These are phyloP conservation scores for Sphaerobolus stellatus DNA, from an alignment of 1,284 basidiomycete genomes.

Conservation along the genomic window DNA sequence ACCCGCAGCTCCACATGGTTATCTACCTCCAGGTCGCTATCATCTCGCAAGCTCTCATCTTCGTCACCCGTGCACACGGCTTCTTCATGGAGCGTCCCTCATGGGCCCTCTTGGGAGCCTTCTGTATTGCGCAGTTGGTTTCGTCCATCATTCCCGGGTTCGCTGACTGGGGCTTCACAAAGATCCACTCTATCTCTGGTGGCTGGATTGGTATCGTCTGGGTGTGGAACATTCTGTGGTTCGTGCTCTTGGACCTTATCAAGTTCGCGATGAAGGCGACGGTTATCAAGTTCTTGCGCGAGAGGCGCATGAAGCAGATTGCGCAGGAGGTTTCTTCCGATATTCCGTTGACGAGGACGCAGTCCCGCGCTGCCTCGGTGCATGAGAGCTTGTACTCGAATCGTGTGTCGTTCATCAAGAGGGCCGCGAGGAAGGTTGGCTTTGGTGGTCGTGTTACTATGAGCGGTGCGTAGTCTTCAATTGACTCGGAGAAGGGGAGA, in stretches of 20 bases:
- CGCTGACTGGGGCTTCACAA: conserved; percentile 89
- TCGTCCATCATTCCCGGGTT: conserved; percentile 95
- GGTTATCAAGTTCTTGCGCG: conserved; percentile 80
- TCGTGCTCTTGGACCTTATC: conserved; percentile 91
- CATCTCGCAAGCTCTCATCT: conserved; percentile 97
- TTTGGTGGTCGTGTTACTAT: conserved; percentile 79
- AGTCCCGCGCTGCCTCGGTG: conserved; percentile 86
- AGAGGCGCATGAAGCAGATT: conserved; percentile 55
- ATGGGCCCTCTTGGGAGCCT: conserved; percentile 83
- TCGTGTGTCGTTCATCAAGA: conserved; percentile 86
- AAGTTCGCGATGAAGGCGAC: conserved; percentile 96
- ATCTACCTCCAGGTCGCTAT: conserved; percentile 93
- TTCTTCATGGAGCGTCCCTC: conserved; percentile 99
- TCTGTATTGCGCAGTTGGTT: conserved; percentile 90
- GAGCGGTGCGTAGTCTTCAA: conserved; percentile 47
- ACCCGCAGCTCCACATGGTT: conserved; percentile 75
- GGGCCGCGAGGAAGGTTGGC: conserved; percentile 81
- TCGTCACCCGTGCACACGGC: conserved; percentile 93
- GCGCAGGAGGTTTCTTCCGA: conserved; percentile 58
- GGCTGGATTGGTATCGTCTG: conserved; percentile 98
- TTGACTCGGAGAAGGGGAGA: too few relatives aligned
- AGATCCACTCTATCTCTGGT: conserved; percentile 75
- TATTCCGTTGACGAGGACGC: conserved; percentile 81
- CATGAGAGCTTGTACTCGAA: conserved; percentile 95
- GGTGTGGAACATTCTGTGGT: conserved; percentile 96